phyloP scores from a whole-genome alignment of 768 basidiomycete species.

The Lactifluus rugatus region DNA sequence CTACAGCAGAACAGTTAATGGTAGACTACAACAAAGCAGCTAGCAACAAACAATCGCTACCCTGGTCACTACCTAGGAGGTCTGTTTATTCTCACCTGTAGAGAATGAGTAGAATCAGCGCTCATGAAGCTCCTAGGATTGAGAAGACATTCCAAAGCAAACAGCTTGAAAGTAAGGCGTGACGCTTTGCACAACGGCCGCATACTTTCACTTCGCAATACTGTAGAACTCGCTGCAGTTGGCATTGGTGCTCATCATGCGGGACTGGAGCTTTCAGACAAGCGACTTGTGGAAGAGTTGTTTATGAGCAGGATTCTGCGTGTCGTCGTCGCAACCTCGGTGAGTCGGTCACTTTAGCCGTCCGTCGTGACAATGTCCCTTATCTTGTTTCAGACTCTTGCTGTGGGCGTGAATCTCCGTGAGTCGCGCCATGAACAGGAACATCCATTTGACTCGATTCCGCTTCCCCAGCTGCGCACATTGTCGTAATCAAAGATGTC shows the following conservation, averaged over 20 bases:
- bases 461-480: slow-evolving; percentile 62
- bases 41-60: slow-evolving; percentile 39
- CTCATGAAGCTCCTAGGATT: slow-evolving; percentile 33
- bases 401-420: slow-evolving; percentile 96
- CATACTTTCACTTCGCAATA: not conserved
- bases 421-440: slow-evolving; percentile 23
- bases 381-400: slow-evolving; percentile 56
- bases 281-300: slow-evolving; percentile 61
- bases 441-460: not conserved
- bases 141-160: slow-evolving; percentile 56
- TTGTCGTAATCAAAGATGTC: slow-evolving; percentile 89
- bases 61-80: slow-evolving; percentile 61
- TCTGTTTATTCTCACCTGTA: slow-evolving; percentile 22
- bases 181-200: too few relatives aligned
- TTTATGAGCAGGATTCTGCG: slow-evolving; percentile 56
- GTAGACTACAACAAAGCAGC: slow-evolving; percentile 57
- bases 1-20: slow-evolving; percentile 67
- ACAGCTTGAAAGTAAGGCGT: slow-evolving; percentile 45
- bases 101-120: not conserved
- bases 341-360: slow-evolving; percentile 28
- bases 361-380: slow-evolving; percentile 1
- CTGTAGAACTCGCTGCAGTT: slow-evolving; percentile 46
- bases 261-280: slow-evolving; percentile 66
- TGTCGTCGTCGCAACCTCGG: slow-evolving; percentile 76
- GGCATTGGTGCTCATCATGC: slow-evolving; percentile 94